Evolutionary conservation across 2,329 filamentous ascomycete species (phyloP), one percentile per base, ranked within the genome.

Genomic region (Botryosphaeria dothidea): DNA sequence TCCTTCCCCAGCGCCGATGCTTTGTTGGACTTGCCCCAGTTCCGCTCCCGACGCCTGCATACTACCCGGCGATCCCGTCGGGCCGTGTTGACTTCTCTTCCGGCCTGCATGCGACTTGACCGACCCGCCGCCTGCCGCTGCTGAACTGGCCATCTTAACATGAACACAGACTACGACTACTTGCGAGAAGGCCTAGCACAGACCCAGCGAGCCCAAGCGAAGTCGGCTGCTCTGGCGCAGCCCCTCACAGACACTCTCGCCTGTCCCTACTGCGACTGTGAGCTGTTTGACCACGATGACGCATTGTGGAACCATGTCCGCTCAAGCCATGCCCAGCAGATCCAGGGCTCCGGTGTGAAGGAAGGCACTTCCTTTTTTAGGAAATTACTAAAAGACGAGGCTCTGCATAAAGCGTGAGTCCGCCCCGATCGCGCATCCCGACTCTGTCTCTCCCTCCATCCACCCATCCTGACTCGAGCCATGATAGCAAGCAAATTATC

Each of bases 181-280:
- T 25, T 46, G 34, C 36, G 29, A 51, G 25, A 57, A 21, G 36
- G 48, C 48, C 41, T 64, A 38, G 36, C 49, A 25, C 41, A 45
- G 25, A 31, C 38, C 27, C 56, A 60, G 56, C 43, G 58, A n/a
- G 58, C 58, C 29, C 58, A 62, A n/a, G 45, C 45, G 7, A 62
- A 62, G 58, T 49, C 58, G 7, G 58, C 58, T 19, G 29, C 45
- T 17, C 43, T 51, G 4, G 29, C 31, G 45, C 56, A 60, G 56
- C 31, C 11, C 31, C 31, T 34, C 6, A 34, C 31, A 25, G 57
- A 61, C 27, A 15, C n/a, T 15, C 34, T 62, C 5, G 60, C 69
- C 0, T 78, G 75, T 66, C 75, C 76, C 1, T 77, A 72, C 51
- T 71, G 71, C 27, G 64, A 69, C 8, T 71, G 71, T 1, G 68